Conservation (phyloP, 148 eudicot species). For the Rhododendron henanense region DNA sequence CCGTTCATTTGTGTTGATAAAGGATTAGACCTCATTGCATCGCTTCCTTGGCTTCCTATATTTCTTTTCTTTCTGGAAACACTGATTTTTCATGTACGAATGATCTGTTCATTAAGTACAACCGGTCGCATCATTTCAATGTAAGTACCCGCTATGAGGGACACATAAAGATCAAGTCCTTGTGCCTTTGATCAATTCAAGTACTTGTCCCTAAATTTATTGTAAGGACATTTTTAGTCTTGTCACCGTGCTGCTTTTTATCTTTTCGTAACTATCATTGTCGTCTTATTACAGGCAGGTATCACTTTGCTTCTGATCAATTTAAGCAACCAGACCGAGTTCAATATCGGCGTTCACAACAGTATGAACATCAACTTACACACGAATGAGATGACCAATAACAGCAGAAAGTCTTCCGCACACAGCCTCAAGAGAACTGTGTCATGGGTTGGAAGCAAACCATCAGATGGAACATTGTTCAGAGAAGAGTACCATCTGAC, state of each 20-base stretch:
- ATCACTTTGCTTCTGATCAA: constrained; percentile 78
- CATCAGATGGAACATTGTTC: constrained; percentile 34
- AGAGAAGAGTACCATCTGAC: constrained; percentile 76
- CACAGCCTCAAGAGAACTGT: constrained; percentile 42
- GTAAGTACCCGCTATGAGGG: not conserved
- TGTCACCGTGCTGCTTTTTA: not conserved
- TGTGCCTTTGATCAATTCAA: not conserved
- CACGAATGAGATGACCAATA: not conserved
- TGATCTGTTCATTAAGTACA: not conserved
- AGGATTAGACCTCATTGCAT: too few species aligned
- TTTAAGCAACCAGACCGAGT: constrained; percentile 58
- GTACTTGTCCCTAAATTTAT: not conserved
- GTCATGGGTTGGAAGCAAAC: constrained; percentile 66
- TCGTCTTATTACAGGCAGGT: constrained; percentile 48
- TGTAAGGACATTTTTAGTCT: not conserved
- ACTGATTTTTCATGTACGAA: not conserved
- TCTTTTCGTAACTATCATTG: not conserved
- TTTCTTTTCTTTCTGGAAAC: not conserved
- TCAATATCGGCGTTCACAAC: constrained; percentile 27
- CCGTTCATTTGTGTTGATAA: too few species aligned
- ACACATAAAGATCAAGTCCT: not conserved
- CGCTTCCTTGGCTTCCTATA: too few species aligned
- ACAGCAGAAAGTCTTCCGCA: constrained; percentile 24
- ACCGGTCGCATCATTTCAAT: not conserved
- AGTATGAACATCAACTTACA: constrained; percentile 19